Conservation (phyloP, 805 yeast species). For the Wickerhamomyces queroliae region DNA sequence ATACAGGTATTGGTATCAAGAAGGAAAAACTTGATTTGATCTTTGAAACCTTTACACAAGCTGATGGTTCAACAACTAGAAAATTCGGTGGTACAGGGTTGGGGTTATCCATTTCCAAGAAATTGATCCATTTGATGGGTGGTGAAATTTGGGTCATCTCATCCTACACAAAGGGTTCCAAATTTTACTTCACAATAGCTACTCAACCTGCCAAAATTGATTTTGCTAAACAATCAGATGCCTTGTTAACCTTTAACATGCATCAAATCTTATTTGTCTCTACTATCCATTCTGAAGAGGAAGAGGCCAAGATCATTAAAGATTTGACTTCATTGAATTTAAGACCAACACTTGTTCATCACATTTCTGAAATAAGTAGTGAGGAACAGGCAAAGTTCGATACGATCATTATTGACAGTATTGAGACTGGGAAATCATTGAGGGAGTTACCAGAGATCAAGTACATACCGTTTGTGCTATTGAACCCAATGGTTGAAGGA, state of each 20-base stretch:
- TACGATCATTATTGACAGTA: conserved; percentile 75
- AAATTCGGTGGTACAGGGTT: conserved; percentile 92
- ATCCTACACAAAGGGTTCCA: conserved; percentile 73
- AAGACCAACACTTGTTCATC: conserved; percentile 53
- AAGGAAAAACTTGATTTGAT: conserved; percentile 74
- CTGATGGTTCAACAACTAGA: conserved; percentile 90
- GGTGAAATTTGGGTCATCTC: conserved; percentile 92
- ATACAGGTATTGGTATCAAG: conserved; percentile 88
- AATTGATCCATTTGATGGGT: conserved; percentile 85
- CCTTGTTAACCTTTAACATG: conserved; percentile 61
- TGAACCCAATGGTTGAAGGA: conserved; percentile 71
- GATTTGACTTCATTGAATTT: conserved; percentile 51
- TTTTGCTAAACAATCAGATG: conserved; percentile 59
- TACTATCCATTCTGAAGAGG: conserved; percentile 50
- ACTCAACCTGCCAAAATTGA: conserved; percentile 65
- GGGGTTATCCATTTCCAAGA: conserved; percentile 86
- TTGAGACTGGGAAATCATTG: conserved; percentile 66
- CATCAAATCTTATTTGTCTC: conserved; percentile 70
- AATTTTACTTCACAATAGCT: conserved; percentile 74
- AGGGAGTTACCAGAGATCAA: conserved; percentile 71
- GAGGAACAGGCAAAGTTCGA: conserved; percentile 55
- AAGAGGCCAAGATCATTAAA: conserved; percentile 41
- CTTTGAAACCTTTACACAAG: conserved; percentile 87
- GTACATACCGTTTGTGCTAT: conserved; percentile 75
- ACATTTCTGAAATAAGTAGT: conserved; percentile 52